Evolutionary conservation across 1,139 yeast species (phyloP).

Genomic region (Taphrina confusa): DNA sequence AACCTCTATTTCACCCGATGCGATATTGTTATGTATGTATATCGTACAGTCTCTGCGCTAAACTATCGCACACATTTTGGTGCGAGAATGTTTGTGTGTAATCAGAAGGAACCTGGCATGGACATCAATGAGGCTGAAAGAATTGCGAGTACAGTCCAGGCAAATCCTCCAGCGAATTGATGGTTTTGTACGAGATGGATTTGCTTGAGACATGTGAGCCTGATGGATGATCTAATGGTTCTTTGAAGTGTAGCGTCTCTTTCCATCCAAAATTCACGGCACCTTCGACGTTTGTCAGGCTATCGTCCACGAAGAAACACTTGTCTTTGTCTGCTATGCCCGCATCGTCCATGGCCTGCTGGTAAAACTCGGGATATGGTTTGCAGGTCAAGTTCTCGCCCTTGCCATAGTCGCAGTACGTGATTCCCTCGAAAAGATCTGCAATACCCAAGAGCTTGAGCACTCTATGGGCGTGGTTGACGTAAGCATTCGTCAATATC

Average conservation of each 20-base stretch:
- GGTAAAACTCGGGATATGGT: constrained; percentile 63
- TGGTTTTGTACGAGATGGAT: constrained; percentile 2
- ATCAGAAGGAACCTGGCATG: no score
- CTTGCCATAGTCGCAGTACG: constrained; percentile 79
- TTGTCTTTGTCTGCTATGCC: constrained; percentile 54
- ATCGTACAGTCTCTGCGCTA: no score
- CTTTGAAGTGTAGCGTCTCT: constrained; percentile 61
- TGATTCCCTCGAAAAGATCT: constrained; percentile 86
- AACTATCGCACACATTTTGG: no score
- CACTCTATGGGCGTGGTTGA: constrained; percentile 75
- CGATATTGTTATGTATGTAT: no score
- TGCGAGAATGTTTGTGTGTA: no score
- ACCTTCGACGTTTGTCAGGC: constrained; percentile 52
- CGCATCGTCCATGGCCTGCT: constrained; percentile 59
- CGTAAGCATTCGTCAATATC: constrained; percentile 93
- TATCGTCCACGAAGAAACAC: constrained; percentile 78
- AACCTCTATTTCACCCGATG: no score
- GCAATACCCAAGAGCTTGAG: constrained; percentile 78
- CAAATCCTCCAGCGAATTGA: constrained; percentile 7
- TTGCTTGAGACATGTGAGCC: not conserved
- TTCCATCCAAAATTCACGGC: constrained; percentile 54
- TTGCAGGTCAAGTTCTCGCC: constrained; percentile 70
- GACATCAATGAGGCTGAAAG: not conserved
- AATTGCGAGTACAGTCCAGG: constrained; percentile 17
- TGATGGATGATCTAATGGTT: constrained; percentile 43